Evolutionary conservation across 108 stramenopile genomes (phyloP), one percentile per base, ranked within the genome.

Genomic region (Skeletonema menzelii): DNA sequence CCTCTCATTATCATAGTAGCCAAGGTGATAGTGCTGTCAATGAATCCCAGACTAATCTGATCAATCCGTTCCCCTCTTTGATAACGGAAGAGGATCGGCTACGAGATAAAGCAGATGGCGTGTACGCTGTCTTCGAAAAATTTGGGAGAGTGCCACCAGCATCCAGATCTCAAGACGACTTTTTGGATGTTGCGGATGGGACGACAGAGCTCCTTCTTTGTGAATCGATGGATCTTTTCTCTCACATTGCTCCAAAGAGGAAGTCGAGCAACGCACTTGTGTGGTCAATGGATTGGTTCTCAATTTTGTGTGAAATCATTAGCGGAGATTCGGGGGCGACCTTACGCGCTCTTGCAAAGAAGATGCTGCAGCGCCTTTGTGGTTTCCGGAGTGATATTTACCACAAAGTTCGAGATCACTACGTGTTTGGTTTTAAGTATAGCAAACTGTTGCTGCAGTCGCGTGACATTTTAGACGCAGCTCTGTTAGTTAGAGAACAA

Each of bases 401-500:
- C 73, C 87, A 86, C 68, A 74, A 77, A 65, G 76, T 94, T 58
- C 76, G 93, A 6, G 91, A 94, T 62, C 87, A 87, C 62, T 85
- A 86, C 67, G 80, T 85, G 1, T 94, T 86, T 63, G 84, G 85
- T 24, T 89, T 82, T 49, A 85, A 70, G 42, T 78, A 87, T 24
- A 80, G 79, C 37, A 79, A 81, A 12, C 63, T 91, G 0, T 78
- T 91, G 31, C 47, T 44, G 53, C 70, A 66, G 27, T 72, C 87
- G 5, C 27, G 59, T 35, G 64, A 26, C 7, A 27, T 83, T 42
- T 55, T 91, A 10, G 75, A 76, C 27, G 67, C 75, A 22, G 88
- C 86, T 24, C 62, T 88, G 10, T 46, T 80, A 27, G 75, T 87
- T 13, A 72, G 75, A 31, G 90, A 91, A 65, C 82, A 78, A 67